Evolutionary conservation across 2,329 filamentous ascomycete genomes (phyloP).

Genomic region (Anthostomella pinea): DNA sequence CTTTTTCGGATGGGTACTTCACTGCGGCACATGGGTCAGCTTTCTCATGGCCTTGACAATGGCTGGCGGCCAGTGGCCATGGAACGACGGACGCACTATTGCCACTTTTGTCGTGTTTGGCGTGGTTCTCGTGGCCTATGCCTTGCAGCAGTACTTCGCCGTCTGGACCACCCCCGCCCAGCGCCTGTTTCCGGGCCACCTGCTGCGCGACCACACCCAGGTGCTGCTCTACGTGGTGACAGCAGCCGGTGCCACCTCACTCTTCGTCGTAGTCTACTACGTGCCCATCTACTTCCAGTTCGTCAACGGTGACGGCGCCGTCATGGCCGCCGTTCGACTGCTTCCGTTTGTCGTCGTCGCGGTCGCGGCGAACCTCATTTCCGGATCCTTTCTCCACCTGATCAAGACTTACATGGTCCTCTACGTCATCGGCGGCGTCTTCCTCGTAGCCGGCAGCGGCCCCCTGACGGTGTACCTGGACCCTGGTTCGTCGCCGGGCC

Average conservation of each 20-base stretch:
- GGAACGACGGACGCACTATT: conserved; percentile 45
- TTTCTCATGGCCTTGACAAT: conserved; percentile 47
- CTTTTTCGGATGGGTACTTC: conserved; percentile 43
- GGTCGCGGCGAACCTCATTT: conserved; percentile 32
- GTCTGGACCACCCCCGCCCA: conserved; percentile 37
- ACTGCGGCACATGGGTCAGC: conserved; percentile 34
- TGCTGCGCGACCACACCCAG: conserved; percentile 36
- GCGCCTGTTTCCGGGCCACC: conserved; percentile 44
- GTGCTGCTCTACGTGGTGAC: conserved; percentile 41
- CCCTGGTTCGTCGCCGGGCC: conserved; percentile 15
- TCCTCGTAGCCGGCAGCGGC: conserved; percentile 29
- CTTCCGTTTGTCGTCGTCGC: conserved; percentile 38
- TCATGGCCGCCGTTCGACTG: conserved; percentile 39
- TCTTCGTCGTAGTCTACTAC: conserved; percentile 44
- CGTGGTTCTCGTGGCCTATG: conserved; percentile 38
- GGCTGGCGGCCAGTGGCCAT: conserved; percentile 46
- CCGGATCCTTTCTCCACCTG: conserved; percentile 31
- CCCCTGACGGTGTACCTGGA: conserved; percentile 25
- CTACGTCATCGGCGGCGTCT: conserved; percentile 30
- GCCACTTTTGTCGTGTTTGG: conserved; percentile 43
- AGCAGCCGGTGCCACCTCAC: conserved; percentile 27
- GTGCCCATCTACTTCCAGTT: conserved; percentile 53
- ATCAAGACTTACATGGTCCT: conserved; percentile 35
- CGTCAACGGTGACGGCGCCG: conserved; percentile 36
- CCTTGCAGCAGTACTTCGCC: conserved; percentile 40